Evolutionary conservation across 768 basidiomycete species (phyloP), one percentile per base, ranked within the genome.

Genomic region (Lepiota brunneoincarnata): DNA sequence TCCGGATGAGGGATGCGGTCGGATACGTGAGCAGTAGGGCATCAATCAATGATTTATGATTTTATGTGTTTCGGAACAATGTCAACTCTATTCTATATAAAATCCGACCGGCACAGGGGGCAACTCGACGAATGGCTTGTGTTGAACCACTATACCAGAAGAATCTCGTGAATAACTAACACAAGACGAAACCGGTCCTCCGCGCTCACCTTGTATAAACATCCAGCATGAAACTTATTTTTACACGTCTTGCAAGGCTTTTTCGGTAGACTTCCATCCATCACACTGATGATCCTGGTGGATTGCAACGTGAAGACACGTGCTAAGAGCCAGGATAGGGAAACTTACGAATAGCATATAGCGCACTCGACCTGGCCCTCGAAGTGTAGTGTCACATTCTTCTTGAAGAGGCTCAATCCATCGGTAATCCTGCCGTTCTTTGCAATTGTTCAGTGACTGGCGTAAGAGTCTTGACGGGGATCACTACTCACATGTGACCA

Each of bases 331-430:
- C 45, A 24, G 14, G 34, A 23, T 39, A 14, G 9, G 23, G 0
- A 38, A 51, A 66, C 88, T 64, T 62, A 93, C 88, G 91, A 92
- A 67, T 95, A 96, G 64, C 93, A 96, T 56, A 99, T 98, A 1
- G 96, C 92, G 68, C 97, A 99, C 61, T 96, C 93, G 2, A 91
- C 90, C 66, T 94, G 89, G 5, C 96, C 96, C 59, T 96, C 92
- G 63, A 98, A 99, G 67, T 98, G 93, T 17, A 91, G 77, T 0
- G 84, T 77, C 40, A 95, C 93, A 64, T 98, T 98, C 71, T 89
- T 92, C 72, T 94, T 95, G 80, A 98, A 98, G 55, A 96, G 72
- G 4, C 81, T 79, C 17, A 98, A 68, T 0, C 91, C 94, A 64
- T 98, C 97, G 9, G 91, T 77, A 24, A 99, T 87, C 45, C 87